These are phyloP conservation scores for Ophidiomyces ophidiicola DNA, from an alignment of 2,329 filamentous ascomycete species.

Conservation along the genomic window DNA sequence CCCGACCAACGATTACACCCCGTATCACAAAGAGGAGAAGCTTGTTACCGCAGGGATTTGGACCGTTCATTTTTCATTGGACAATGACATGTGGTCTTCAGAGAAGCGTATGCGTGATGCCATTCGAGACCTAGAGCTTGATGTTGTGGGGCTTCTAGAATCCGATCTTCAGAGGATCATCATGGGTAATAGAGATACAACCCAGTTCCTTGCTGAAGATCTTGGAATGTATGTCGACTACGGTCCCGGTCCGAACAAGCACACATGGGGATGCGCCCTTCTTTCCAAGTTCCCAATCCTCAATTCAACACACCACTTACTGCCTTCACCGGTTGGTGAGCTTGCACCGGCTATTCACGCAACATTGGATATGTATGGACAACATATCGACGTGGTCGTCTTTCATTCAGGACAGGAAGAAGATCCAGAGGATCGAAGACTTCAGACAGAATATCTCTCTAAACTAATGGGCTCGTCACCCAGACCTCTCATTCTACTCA, in stretches of 20 bases:
- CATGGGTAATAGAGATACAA: slow-evolving; percentile 96
- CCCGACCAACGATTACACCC: slow-evolving; percentile 79
- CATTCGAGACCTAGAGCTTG: slow-evolving; percentile 88
- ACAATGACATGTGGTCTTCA: slow-evolving; percentile 98
- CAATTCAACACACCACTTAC: slow-evolving; percentile 89
- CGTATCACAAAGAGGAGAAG: slow-evolving; percentile 79
- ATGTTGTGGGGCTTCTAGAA: slow-evolving; percentile 89
- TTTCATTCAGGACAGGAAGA: slow-evolving; percentile 99
- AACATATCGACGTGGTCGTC: slow-evolving; percentile 83
- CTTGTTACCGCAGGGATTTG: slow-evolving; percentile 90
- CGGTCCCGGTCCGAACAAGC: slow-evolving; percentile 94
- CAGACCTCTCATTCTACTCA: slow-evolving; percentile 72
- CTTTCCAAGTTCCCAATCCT: slow-evolving; percentile 96
- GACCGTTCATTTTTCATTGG: slow-evolving; percentile 95
- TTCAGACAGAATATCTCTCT: slow-evolving; percentile 76
- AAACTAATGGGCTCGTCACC: slow-evolving; percentile 73
- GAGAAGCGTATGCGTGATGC: slow-evolving; percentile 87
- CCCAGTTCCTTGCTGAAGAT: slow-evolving; percentile 88
- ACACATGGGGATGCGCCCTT: slow-evolving; percentile 89
- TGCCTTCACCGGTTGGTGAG: slow-evolving; percentile 87
- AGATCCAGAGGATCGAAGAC: slow-evolving; percentile 76
- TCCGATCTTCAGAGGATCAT: slow-evolving; percentile 93
- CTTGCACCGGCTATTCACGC: slow-evolving; percentile 92
- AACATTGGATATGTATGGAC: slow-evolving; percentile 86
- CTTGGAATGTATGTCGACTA: slow-evolving; percentile 98